Base-by-base conservation (phyloP, 139 green algal species). In the Closterium sp. region DNA sequence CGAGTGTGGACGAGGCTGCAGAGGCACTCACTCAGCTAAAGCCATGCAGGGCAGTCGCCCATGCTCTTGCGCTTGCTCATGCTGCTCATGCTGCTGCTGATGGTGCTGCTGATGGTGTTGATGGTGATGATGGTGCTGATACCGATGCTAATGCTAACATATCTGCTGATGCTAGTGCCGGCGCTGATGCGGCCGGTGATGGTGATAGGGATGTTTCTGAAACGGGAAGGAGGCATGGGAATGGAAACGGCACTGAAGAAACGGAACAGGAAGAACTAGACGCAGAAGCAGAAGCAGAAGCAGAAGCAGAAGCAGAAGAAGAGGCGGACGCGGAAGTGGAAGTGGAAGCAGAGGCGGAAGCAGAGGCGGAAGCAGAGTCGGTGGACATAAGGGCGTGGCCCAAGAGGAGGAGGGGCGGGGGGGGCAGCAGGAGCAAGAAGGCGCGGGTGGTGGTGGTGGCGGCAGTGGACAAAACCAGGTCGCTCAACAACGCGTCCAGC, bases 351-450 rank as follows among this genome's bases (percentile, higher is more conserved):
- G 64, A 38, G 12, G 10, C 12, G n/a, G 36, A 55, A 76, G 30
- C 86, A 84, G 32, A 55, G 21, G 30, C 35, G 21, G 86, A 84
- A 89, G 32, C 23, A 31, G 30, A 76, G 36, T 64, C 12, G 31
- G n/a, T 85, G 86, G 66, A 85, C 21, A 89, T 43, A 55, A 84
- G n/a, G 0, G 84, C 33, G 25, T 83, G 33, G 33, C 84, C 33
- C 33, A 35, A 87, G 33, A 87, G 84, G 16, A 87, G 84, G 66
- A 28, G 30, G 86, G 30, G 66, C 55, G 86, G n/a, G 83, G 31
- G 28, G 30, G 30, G 32, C 31, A 43, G 66, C n/a, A 89, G 32
- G 84, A 87, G 84, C 33, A 87, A 87, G 84, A 87, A 66, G 33
- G 84, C 33, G 84, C 33, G 84, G 19, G 12, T 12, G 84, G 33